These are phyloP conservation scores for Lasiosphaeriaceae sp. DNA, from an alignment of 495 filamentous ascomycete species.

Conservation along the genomic window DNA sequence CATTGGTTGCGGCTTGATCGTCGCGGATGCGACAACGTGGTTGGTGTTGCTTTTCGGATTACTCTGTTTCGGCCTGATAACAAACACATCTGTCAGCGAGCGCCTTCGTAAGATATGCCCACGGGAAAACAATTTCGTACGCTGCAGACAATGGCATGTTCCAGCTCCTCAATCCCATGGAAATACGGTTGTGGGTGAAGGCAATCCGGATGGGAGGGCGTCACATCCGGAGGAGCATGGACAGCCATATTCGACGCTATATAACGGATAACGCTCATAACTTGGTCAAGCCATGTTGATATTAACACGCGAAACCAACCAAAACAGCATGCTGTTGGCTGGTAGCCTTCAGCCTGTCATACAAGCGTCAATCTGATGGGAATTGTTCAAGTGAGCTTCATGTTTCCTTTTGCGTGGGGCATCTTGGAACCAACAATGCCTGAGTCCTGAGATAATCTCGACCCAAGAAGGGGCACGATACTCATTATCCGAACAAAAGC, in stretches of 20 bases:
- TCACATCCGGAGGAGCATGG: conserved; percentile 4
- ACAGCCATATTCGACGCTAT: conserved; percentile 14
- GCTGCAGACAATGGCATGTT: not conserved
- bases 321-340: not conserved
- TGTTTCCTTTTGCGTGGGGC: too few relatives aligned
- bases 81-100: conserved; percentile 8
- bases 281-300: conserved; percentile 8
- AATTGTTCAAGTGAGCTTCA: not conserved
- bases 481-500: too few relatives aligned
- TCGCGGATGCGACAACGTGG: conserved; percentile 3
- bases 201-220: conserved; percentile 3
- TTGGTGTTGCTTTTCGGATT: not conserved
- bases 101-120: not conserved
- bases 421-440: too few relatives aligned
- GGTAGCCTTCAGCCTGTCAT: not conserved
- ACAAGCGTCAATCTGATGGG: not conserved
- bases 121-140: not conserved
- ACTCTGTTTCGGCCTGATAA: conserved; percentile 8
- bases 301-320: not conserved
- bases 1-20: conserved; percentile 6
- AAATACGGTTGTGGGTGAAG: not conserved
- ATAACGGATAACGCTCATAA: conserved; percentile 8
- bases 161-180: not conserved
- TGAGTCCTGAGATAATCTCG: too few relatives aligned
- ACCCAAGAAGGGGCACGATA: too few relatives aligned